These are phyloP conservation scores for Simmondsia chinensis DNA, from an alignment of 148 eudicot genomes.

Conservation along the genomic window DNA sequence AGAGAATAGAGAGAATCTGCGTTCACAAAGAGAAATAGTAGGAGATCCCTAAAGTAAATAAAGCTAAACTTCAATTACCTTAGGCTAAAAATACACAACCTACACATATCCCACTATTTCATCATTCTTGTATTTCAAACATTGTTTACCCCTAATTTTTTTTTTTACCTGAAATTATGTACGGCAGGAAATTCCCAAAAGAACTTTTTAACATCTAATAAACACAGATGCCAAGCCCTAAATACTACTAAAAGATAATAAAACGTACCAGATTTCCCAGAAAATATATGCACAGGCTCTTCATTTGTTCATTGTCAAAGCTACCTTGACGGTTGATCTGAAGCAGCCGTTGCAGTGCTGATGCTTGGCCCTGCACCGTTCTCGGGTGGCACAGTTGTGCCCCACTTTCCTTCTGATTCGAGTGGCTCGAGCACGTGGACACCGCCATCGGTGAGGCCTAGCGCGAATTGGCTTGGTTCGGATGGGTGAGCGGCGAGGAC, in stretches of 20 bases:
- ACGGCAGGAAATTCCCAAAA: not conserved
- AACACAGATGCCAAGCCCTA: not conserved
- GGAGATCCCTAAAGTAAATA: too few relatives aligned
- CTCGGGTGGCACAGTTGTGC: slow-evolving; percentile 29
- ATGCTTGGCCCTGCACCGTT: slow-evolving; percentile 41
- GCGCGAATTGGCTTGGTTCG: slow-evolving; percentile 53
- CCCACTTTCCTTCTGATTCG: slow-evolving; percentile 69
- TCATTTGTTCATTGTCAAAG: not conserved
- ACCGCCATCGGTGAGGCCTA: slow-evolving; percentile 70
- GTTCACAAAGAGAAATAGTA: too few relatives aligned
- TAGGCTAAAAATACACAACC: too few relatives aligned
- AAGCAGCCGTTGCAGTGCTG: slow-evolving; percentile 23
- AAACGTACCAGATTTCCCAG: slow-evolving; percentile 4
- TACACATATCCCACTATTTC: too few relatives aligned
- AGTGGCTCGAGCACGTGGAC: slow-evolving; percentile 64
- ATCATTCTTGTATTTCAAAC: too few relatives aligned
- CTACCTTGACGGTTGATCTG: slow-evolving; percentile 36
- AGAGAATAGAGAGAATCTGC: too few relatives aligned
- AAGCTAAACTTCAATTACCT: too few relatives aligned
- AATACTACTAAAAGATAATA: slow-evolving; percentile 1
- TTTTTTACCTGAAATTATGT: slow-evolving; percentile 4
- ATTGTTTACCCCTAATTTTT: not conserved
- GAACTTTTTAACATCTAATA: not conserved
- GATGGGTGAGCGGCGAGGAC: slow-evolving; percentile 64
- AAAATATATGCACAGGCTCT: slow-evolving; percentile 4